Evolutionary conservation across 139 green algal species (phyloP).

Genomic region (Marvania coccoides): DNA sequence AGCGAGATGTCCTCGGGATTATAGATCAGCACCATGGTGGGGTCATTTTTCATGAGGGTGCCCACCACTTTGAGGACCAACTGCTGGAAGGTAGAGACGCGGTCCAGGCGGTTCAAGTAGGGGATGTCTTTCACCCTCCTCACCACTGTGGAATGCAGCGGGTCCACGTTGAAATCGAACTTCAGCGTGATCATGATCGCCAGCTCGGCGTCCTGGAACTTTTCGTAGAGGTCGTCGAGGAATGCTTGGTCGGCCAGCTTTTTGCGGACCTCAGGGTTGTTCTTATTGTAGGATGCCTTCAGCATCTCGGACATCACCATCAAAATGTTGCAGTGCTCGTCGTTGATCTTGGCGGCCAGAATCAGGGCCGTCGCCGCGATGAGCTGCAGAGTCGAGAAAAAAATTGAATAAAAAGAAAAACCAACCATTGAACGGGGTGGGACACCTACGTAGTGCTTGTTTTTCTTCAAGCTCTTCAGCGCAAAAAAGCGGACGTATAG

Average conservation of each 20-base stretch:
- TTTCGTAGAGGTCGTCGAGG: background rate
- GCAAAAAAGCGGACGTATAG: slow-evolving; percentile 28
- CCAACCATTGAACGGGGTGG: background rate
- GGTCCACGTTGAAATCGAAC: slow-evolving; percentile 38
- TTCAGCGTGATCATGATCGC: slow-evolving; percentile 23
- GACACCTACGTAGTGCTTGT: slow-evolving; percentile 24
- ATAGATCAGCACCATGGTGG: slow-evolving; percentile 16
- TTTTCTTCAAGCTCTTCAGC: slow-evolving; percentile 26
- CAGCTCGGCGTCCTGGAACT: slow-evolving; percentile 25
- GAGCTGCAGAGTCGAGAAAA: slow-evolving; percentile 3
- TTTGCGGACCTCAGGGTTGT: slow-evolving; percentile 10
- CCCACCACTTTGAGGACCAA: background rate
- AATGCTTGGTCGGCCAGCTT: background rate
- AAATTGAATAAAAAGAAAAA: background rate
- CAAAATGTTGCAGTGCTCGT: background rate
- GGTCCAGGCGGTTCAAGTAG: background rate
- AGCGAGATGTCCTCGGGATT: slow-evolving; percentile 5
- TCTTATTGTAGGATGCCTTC: slow-evolving; percentile 18
- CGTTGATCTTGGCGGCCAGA: slow-evolving; percentile 24
- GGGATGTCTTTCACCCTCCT: background rate
- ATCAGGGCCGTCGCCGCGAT: slow-evolving; percentile 15
- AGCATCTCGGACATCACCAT: slow-evolving; percentile 13
- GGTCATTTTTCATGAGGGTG: slow-evolving; percentile 18
- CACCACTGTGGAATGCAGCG: slow-evolving; percentile 2
- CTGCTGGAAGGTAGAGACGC: background rate